Base-by-base conservation (phyloP, 2,329 filamentous ascomycete genomes). In the Pestalotiopsis sp. region DNA sequence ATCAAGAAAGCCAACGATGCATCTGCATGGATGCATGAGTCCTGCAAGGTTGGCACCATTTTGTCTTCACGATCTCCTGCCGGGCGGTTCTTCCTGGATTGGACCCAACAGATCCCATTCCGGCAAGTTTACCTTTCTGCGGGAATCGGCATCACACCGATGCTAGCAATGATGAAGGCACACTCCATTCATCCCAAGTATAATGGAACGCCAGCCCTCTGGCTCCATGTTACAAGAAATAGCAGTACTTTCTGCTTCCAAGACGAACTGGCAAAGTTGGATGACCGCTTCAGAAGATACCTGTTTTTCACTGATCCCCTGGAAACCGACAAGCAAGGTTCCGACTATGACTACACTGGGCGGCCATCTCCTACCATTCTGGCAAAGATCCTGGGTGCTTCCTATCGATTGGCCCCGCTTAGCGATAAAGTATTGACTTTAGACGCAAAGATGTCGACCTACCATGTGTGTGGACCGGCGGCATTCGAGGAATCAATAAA, bases 101-200 rank as follows among this genome's bases (percentile, higher is more conserved):
- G 70, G 64, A 44, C 59, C 0, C 67, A 67, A 17, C 11, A 61
- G 26, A 63, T 70, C n/a, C 24, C 68, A 1, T 39, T 66, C 11
- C 68, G 73, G 17, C 71, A 67, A 35, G 65, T 74, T 14, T 75
- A 74, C 22, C 56, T 75, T 30, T 73, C 73, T 9, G 73, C 73
- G 1, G 73, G 73, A 10, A 72, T 75, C 24, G 73, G 73, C 20
- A 70, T 75, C 39, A 75, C 72, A 11, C 72, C 74, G 14, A 65
- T 74, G 52, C 68, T 74, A 11, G 68, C 73, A 52, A 74, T 74
- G 73, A 70, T 73, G 68, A 71, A 72, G 61, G 71, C 70, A 9
- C 73, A 75, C 61, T 69, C 68, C n/a, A 48, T 24, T 11, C 73
- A 74, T 61, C 66, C 70, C 10, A 71, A 70, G 24, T 64, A 70